These are phyloP conservation scores for Guyanaporus albipodus DNA, from an alignment of 768 basidiomycete species.

Conservation along the genomic window DNA sequence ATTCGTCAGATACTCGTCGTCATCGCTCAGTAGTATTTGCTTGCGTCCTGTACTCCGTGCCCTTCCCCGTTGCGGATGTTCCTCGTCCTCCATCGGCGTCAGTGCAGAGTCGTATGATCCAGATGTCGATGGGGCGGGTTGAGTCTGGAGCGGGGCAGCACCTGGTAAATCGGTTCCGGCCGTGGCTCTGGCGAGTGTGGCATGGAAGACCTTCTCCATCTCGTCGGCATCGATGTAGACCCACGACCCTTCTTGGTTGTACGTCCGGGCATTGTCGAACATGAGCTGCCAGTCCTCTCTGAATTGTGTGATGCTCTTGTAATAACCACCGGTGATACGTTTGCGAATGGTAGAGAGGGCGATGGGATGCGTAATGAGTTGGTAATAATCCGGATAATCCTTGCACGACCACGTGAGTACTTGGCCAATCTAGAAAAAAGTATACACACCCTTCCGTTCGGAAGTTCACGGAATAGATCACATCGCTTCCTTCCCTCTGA, in stretches of 20 bases:
- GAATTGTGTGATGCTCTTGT: conserved; percentile 72
- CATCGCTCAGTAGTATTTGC: conserved; percentile 72
- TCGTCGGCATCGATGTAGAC: conserved; percentile 92
- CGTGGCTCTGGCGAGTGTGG: conserved; percentile 61
- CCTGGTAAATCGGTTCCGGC: conserved; percentile 73
- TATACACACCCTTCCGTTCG: conserved; percentile 61
- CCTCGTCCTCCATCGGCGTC: conserved; percentile 81
- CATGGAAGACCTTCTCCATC: conserved; percentile 86
- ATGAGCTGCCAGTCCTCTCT: conserved; percentile 83
- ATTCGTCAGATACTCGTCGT: conserved; percentile 56
- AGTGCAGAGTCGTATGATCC: conserved; percentile 61
- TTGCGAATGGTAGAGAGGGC: conserved; percentile 84
- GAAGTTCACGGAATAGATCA: conserved; percentile 85
- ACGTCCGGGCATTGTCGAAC: conserved; percentile 91
- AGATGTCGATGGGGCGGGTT: conserved; percentile 34
- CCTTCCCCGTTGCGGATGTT: conserved; percentile 53
- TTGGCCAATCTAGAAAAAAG: not conserved
- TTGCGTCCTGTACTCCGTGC: conserved; percentile 61
- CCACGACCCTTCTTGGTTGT: conserved; percentile 94
- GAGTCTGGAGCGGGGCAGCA: conserved; percentile 42
- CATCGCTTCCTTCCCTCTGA: conserved; percentile 74
- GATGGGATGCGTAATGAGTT: conserved; percentile 84
- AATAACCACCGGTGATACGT: conserved; percentile 57
- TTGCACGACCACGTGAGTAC: conserved; percentile 29
- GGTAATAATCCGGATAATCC: conserved; percentile 93